Evolutionary conservation across 2,329 filamentous ascomycete genomes (phyloP).

Genomic region (Arthroderma uncinatum): DNA sequence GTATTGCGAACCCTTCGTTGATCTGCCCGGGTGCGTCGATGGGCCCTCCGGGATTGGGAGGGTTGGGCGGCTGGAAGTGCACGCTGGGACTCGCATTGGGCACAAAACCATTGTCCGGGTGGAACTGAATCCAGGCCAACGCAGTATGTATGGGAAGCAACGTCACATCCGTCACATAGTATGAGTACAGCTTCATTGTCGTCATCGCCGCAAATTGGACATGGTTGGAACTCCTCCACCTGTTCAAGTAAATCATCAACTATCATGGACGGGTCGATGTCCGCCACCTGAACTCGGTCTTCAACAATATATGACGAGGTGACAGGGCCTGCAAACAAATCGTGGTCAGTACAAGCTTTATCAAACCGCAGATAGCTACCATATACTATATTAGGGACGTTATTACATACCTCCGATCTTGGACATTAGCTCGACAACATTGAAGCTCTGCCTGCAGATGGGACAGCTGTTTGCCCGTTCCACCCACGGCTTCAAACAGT

Average conservation of each 20-base stretch:
- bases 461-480: conserved; percentile 96
- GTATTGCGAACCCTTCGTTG: conserved; percentile 32
- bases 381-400: conserved; percentile 6
- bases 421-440: conserved; percentile 74
- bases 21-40: conserved; percentile 37
- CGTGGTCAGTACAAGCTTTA: conserved; percentile 2
- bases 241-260: conserved; percentile 59
- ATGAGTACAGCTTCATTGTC: conserved; percentile 78
- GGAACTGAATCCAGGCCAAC: conserved; percentile 70
- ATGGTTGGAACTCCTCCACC: conserved; percentile 57
- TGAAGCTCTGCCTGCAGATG: conserved; percentile 87
- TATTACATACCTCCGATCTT: conserved; percentile 59
- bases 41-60: conserved; percentile 35
- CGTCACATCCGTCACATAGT: conserved; percentile 84
- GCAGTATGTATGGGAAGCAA: conserved; percentile 83
- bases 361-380: conserved; percentile 2
- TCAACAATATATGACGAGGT: conserved; percentile 47
- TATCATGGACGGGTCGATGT: conserved; percentile 63
- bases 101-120: conserved; percentile 76
- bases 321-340: conserved; percentile 38
- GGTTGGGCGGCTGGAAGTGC: conserved; percentile 26
- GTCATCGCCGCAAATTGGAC: conserved; percentile 69
- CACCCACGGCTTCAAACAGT: conserved; percentile 87
- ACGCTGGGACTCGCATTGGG: conserved; percentile 55
- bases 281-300: conserved; percentile 60